These are phyloP conservation scores for Adiantum capillusveneris DNA, from an alignment of 75 land plant genomes.

Conservation along the genomic window DNA sequence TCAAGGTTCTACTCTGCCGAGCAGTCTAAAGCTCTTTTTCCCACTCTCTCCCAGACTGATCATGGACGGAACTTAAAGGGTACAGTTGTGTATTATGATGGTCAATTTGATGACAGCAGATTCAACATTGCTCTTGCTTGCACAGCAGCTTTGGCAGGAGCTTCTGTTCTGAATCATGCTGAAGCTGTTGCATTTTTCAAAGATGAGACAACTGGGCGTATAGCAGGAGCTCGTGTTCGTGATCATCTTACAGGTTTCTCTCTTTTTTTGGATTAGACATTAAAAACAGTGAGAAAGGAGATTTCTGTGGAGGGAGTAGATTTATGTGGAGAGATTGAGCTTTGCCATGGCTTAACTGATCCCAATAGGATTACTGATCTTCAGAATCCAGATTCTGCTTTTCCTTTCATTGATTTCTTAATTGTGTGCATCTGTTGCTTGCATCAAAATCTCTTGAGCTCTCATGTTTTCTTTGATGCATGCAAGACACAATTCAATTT, in stretches of 20 bases:
- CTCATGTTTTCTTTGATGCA: too few species aligned
- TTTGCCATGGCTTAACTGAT: too few species aligned
- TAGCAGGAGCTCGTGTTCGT: conserved; percentile 70
- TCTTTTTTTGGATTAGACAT: too few species aligned
- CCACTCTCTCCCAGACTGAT: conserved; percentile 71
- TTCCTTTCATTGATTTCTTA: too few species aligned
- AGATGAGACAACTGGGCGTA: conserved; percentile 49
- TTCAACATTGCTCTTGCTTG: conserved; percentile 91
- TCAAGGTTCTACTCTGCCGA: conserved; percentile 80
- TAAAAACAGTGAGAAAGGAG: too few species aligned
- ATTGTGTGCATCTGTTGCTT: too few species aligned
- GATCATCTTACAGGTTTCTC: conserved; percentile 66
- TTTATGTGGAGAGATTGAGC: too few species aligned
- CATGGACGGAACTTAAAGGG: conserved; percentile 64
- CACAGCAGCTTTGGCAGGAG: conserved; percentile 92
- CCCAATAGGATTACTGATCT: too few species aligned
- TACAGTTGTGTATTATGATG: conserved; percentile 96
- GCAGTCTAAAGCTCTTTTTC: conserved; percentile 81
- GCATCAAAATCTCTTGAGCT: too few species aligned
- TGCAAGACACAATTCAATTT: too few species aligned
- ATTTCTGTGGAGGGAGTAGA: too few species aligned
- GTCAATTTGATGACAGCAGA: conserved; percentile 96
- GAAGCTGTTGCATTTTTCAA: conserved; percentile 68
- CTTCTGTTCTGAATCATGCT: conserved; percentile 87
- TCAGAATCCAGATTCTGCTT: too few species aligned